These are phyloP conservation scores for Solanum sejunctum DNA, from an alignment of 257 asterid genomes.

Conservation along the genomic window DNA sequence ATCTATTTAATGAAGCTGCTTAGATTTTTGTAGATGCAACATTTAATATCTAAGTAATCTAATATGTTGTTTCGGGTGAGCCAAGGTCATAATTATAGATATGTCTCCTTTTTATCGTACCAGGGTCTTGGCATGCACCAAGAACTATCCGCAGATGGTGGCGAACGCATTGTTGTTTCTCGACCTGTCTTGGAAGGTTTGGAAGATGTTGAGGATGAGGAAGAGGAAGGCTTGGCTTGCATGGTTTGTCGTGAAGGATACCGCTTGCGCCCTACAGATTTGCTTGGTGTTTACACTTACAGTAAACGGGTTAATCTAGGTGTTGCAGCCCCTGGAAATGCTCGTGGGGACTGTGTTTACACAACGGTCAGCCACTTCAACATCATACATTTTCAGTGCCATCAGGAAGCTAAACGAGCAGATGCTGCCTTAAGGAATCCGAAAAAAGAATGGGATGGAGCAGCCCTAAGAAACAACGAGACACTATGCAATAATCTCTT, in stretches of 20 bases:
- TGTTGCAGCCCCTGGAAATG: conserved; percentile 65
- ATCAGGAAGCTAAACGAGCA: conserved; percentile 97
- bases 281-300: conserved; percentile 79
- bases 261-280: conserved; percentile 72
- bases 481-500: conserved; percentile 89
- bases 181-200: conserved; percentile 82
- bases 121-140: conserved; percentile 93
- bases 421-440: conserved; percentile 87
- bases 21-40: background rate
- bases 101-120: conserved; percentile 4
- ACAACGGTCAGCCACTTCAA: conserved; percentile 98
- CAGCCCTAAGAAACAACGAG: conserved; percentile 90
- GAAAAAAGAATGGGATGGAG: conserved; percentile 99
- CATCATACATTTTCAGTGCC: conserved; percentile 98
- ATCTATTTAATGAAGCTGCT: background rate
- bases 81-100: background rate
- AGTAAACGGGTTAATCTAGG: conserved; percentile 97
- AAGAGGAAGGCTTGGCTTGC: conserved; percentile 82
- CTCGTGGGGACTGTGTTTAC: conserved; percentile 95
- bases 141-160: conserved; percentile 79
- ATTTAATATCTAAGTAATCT: background rate
- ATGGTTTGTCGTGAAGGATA: conserved; percentile 99
- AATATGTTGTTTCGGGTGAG: background rate
- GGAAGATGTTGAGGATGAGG: conserved; percentile 94
- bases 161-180: conserved; percentile 82